Evolutionary conservation across 2,329 filamentous ascomycete species (phyloP).

Genomic region (Ambrosiella cleistominuta): DNA sequence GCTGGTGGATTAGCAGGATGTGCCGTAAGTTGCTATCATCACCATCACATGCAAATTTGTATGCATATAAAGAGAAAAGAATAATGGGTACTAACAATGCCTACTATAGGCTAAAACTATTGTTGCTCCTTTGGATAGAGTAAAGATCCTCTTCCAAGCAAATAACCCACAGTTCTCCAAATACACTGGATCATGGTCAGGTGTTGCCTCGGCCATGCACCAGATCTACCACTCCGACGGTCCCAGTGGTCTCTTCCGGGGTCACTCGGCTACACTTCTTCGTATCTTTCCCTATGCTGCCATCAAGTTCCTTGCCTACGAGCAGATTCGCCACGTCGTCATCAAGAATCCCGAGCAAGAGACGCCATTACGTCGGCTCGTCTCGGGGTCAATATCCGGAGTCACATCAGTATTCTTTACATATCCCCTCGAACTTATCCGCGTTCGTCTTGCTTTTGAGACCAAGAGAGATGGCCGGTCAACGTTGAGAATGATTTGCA

Average conservation of each 20-base stretch:
- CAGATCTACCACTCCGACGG: slow-evolving; percentile 70
- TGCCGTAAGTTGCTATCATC: slow-evolving; percentile 43
- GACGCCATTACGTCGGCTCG: slow-evolving; percentile 57
- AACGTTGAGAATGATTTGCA: slow-evolving; percentile 59
- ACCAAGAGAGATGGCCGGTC: slow-evolving; percentile 58
- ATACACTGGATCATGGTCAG: slow-evolving; percentile 78
- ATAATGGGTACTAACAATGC: background rate
- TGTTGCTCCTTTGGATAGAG: slow-evolving; percentile 86
- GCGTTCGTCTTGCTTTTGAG: slow-evolving; percentile 87
- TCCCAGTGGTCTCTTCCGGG: slow-evolving; percentile 62
- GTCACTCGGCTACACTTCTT: slow-evolving; percentile 82
- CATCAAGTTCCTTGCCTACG: slow-evolving; percentile 96
- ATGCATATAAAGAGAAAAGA: no score
- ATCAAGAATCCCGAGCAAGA: slow-evolving; percentile 60
- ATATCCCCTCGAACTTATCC: slow-evolving; percentile 82
- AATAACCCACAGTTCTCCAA: slow-evolving; percentile 87
- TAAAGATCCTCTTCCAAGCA: slow-evolving; percentile 97
- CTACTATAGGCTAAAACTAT: slow-evolving; percentile 70
- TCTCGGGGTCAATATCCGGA: slow-evolving; percentile 60
- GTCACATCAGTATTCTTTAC: slow-evolving; percentile 90
- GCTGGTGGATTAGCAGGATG: slow-evolving; percentile 85
- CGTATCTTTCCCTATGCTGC: slow-evolving; percentile 95
- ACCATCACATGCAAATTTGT: background rate
- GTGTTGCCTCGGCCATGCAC: slow-evolving; percentile 62
- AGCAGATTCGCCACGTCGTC: slow-evolving; percentile 70